Base-by-base conservation (phyloP, 495 filamentous ascomycete species). In the Xylaria flabelliformis region DNA sequence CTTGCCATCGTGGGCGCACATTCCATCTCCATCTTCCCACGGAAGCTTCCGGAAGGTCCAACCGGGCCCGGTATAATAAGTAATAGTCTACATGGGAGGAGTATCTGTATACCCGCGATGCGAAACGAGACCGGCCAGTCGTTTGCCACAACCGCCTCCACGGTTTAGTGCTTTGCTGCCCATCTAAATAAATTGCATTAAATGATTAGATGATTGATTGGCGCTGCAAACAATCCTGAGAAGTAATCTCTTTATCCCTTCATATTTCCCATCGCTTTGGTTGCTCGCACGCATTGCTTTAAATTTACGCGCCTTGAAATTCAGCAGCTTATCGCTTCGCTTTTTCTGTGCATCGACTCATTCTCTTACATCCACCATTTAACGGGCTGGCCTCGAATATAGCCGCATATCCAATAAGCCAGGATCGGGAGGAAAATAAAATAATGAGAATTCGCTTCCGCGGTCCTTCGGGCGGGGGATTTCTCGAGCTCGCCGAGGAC, bases 401-500 rank as follows among this genome's bases (percentile, higher is more conserved):
- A 32, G 36, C 32, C 15, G 51, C 26, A 56, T 29, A 12, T 3
- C 13, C 3, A 5, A 26, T 0, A 4, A 4, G 24, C 51, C 51
- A 56, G 24, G 51, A 29, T 17, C 51, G 21, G 53, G 24, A 24
- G 3, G 21, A 19, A 29, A 29, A 29, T 29, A 29, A 29, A 29
- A 29, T 29, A 29, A 85, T 85, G 73, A 80, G 77, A 67, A 75
- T 85, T 29, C 78, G 81, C 7, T 79, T 82, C 34, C 79, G 79
- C 24, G 77, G 78, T 19, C 83, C 83, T 0, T 75, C 72, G 19
- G 84, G 84, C 8, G 78, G 76, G 12, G 77, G 78, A 19, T 90
- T 86, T 4, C 76, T 95, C n/a, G 86, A 86, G 13, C 80, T 96
- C 26, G 82, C 88, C 32, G 90, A 93, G 41, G 81, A 84, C 46